Conservation (phyloP, 352 stramenopile genomes). For the Globisporangium mamillatum region DNA sequence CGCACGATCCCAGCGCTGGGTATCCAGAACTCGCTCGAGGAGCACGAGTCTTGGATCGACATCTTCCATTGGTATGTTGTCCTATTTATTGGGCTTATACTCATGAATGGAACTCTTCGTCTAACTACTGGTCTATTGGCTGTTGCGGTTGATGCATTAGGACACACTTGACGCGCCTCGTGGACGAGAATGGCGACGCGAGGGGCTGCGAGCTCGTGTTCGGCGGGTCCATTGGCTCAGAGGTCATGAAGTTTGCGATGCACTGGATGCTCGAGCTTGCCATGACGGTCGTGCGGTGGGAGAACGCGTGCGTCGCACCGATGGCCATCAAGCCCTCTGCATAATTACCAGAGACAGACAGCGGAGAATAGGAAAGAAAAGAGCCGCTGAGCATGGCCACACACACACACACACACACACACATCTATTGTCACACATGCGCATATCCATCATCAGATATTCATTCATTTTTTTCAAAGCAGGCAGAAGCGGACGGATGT, state of each 20-base stretch:
- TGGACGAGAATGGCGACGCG: constrained; percentile 20
- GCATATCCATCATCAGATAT: neutral
- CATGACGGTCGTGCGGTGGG: constrained; percentile 68
- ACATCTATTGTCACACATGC: neutral
- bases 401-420: neutral
- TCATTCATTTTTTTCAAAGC: neutral
- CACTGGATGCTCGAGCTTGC: constrained; percentile 82
- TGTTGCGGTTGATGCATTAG: constrained; percentile 10
- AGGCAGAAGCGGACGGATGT: neutral
- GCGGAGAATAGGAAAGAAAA: neutral
- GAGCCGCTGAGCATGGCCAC: neutral
- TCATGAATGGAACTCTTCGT: neutral
- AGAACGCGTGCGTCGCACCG: constrained; percentile 52
- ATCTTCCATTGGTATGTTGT: constrained; percentile 56
- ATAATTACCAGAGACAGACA: neutral
- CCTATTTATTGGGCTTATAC: neutral
- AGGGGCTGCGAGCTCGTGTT: constrained; percentile 41
- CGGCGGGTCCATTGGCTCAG: constrained; percentile 50
- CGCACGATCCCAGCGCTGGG: constrained; percentile 50
- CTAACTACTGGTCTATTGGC: neutral
- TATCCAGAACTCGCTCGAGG: constrained; percentile 46
- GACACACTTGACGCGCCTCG: constrained; percentile 34
- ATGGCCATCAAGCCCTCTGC: constrained; percentile 39
- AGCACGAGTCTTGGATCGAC: constrained; percentile 56
- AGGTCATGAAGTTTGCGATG: constrained; percentile 55